Evolutionary conservation across 805 yeast species (phyloP).

Genomic region (Citeromyces nyonsensis): DNA sequence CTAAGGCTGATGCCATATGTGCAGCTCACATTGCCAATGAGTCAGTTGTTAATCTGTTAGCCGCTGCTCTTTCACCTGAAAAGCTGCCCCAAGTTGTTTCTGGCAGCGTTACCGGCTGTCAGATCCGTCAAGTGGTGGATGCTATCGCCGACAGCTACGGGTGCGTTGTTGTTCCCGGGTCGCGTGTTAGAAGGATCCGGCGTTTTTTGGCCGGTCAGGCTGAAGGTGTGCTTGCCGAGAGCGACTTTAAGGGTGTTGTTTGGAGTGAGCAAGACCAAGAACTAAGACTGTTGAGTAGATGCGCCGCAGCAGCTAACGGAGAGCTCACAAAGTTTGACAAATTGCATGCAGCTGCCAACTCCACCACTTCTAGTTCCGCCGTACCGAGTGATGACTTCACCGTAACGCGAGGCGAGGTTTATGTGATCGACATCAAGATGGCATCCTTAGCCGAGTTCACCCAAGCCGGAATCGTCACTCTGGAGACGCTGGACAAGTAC

Average conservation of each 20-base stretch:
- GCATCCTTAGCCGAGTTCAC: conserved; percentile 40
- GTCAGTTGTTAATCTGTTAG: conserved; percentile 65
- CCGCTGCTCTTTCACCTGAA: conserved; percentile 61
- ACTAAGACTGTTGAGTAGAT: conserved; percentile 28
- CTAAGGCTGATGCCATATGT: conserved; percentile 77
- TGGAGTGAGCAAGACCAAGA: conserved; percentile 82
- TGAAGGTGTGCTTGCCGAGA: conserved; percentile 82
- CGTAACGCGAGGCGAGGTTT: conserved; percentile 73
- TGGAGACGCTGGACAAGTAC: conserved; percentile 49
- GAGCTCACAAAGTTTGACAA: conserved; percentile 24
- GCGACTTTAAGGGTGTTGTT: conserved; percentile 82
- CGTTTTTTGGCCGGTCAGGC: conserved; percentile 94
- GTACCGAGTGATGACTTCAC: conserved; percentile 64
- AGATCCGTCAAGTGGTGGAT: conserved; percentile 67
- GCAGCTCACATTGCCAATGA: conserved; percentile 87
- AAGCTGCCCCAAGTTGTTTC: conserved; percentile 44
- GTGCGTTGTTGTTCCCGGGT: conserved; percentile 83
- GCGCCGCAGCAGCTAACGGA: conserved; percentile 12
- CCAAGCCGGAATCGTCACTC: conserved; percentile 53
- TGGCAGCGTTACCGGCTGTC: conserved; percentile 42
- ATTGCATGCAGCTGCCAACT: conserved; percentile 11
- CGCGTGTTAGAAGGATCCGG: conserved; percentile 81
- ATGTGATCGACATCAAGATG: conserved; percentile 71
- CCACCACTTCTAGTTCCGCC: conserved; percentile 31
- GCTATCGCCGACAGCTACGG: conserved; percentile 73